A percentile compares a stretch with the other conserved stretches of the same genome.
These are phyloP conservation scores for Penicillium sp. DNA, from an alignment of 2,329 filamentous ascomycete species.

Conservation along the genomic window DNA sequence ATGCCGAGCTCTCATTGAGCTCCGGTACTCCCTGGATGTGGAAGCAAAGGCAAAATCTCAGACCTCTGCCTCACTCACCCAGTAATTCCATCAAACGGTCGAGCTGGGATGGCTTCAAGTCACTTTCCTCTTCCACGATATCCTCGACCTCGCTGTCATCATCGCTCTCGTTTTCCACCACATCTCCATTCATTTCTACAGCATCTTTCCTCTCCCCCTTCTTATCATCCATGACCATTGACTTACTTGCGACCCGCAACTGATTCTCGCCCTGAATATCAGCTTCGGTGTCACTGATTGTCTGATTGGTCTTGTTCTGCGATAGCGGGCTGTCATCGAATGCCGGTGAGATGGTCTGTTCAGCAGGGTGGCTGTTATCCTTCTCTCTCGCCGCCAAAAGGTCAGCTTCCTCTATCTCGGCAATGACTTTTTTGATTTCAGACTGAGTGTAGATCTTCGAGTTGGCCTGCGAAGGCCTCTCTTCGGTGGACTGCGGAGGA, in stretches of 20 bases:
- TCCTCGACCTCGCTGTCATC: not conserved
- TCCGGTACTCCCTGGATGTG: too few species aligned
- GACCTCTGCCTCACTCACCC: slow-evolving; percentile 1
- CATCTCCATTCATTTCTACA: too few species aligned
- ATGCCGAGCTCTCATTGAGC: too few species aligned
- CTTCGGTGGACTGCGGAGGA: not conserved
- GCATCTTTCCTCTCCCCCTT: too few species aligned
- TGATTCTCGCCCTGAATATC: too few species aligned
- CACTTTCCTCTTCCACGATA: slow-evolving; percentile 5
- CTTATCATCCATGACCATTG: too few species aligned
- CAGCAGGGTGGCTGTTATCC: not conserved
- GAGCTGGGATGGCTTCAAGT: slow-evolving; percentile 26
- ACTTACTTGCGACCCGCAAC: too few species aligned
- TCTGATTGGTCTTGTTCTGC: too few species aligned
- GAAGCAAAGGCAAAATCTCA: too few species aligned
- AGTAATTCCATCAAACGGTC: slow-evolving; percentile 21
- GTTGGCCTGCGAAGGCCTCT: not conserved
- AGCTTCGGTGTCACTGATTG: too few species aligned
- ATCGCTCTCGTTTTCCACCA: not conserved
- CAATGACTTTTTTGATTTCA: slow-evolving; percentile 1
- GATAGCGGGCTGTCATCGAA: too few species aligned
- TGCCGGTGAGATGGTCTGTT: too few species aligned
- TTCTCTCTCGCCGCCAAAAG: not conserved
- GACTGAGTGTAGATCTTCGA: slow-evolving; percentile 8
- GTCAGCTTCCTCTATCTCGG: not conserved